Conservation (phyloP, 2,329 filamentous ascomycete species). For the Fonsecaea nubica region DNA sequence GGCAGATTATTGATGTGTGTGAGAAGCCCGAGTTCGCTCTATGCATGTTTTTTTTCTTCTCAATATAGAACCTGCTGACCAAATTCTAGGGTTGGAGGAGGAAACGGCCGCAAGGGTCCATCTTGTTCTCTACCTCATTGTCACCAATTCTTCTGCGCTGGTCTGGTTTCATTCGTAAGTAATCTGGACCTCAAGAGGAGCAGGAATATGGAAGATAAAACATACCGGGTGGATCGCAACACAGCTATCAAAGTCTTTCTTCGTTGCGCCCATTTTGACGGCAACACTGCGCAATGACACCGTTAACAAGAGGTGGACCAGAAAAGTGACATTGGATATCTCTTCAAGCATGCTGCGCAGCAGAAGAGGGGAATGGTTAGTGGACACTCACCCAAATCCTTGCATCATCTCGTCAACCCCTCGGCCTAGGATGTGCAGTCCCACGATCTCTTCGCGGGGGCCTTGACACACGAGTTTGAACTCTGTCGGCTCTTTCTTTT, state of each 20-base stretch:
- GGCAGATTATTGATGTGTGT: neutral
- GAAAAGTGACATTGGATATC: constrained; percentile 40
- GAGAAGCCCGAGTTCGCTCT: neutral
- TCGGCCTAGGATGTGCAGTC: constrained; percentile 57
- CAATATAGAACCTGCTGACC: neutral
- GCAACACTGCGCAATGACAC: constrained; percentile 53
- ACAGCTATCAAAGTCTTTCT: constrained; percentile 76
- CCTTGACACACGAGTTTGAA: constrained; percentile 59
- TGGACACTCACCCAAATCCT: constrained; percentile 63
- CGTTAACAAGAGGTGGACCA: neutral
- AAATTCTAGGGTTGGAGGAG: neutral
- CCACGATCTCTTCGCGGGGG: constrained; percentile 58
- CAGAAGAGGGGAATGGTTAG: neutral
- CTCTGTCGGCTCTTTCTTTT: constrained; percentile 57
- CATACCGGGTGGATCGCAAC: constrained; percentile 72
- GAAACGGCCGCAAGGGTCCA: neutral
- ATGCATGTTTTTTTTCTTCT: neutral
- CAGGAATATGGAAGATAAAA: neutral
- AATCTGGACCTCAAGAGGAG: neutral
- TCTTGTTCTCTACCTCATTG: constrained; percentile 37
- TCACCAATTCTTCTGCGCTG: constrained; percentile 71
- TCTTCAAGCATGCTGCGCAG: neutral
- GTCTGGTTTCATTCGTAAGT: constrained; percentile 50
- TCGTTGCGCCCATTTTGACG: constrained; percentile 80
- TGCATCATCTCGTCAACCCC: constrained; percentile 71